Base-by-base conservation (phyloP, 2,329 filamentous ascomycete genomes). In the Neonectria neomacrospora region DNA sequence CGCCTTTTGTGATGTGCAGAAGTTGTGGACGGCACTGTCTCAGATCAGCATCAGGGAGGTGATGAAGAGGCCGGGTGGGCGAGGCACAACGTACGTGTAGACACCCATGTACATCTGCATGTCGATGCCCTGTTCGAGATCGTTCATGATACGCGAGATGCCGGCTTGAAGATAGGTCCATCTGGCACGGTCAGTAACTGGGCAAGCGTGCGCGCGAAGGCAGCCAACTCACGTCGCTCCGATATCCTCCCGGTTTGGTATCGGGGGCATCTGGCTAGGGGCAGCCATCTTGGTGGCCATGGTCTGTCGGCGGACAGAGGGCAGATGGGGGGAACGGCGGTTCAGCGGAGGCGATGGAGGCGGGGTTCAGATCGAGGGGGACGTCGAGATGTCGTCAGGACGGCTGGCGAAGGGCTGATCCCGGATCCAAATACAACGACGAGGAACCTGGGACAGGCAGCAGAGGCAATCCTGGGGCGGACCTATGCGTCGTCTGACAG, bases 71-170 rank as follows among this genome's bases (percentile, higher is more conserved):
- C 3, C 23, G n/a, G 7, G 47, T 42, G 6, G 22, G 28, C 18
- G 18, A 48, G n/a, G n/a, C 10, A 58, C 57, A 37, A 71, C 73
- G 55, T 77, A 93, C 91, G 95, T 97, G 81, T 98, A 98, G 64
- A 97, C 89, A 60, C 92, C 93, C 95, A 98, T 97, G 81, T 98
- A 98, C 85, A 93, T 95, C 73, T 91, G 88, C 90, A 98, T 94
- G 75, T 97, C 94, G 80, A 99, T 92, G 65, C 96, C 96, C 69
- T 93, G 91, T 74, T 95, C 92, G 28, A 98, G 85, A 75, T 96
- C 92, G 71, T 89, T 88, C 95, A 99, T 98, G 75, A 99, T 96
- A 77, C 91, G 92, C 69, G 93, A 89, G 71, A 99, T 94, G 68
- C 95, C 94, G 65, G 86, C 85, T 79, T 97, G 91, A 55, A 99